Evolutionary conservation across 2,329 filamentous ascomycete species (phyloP).

Genomic region (Daldinia sp.): DNA sequence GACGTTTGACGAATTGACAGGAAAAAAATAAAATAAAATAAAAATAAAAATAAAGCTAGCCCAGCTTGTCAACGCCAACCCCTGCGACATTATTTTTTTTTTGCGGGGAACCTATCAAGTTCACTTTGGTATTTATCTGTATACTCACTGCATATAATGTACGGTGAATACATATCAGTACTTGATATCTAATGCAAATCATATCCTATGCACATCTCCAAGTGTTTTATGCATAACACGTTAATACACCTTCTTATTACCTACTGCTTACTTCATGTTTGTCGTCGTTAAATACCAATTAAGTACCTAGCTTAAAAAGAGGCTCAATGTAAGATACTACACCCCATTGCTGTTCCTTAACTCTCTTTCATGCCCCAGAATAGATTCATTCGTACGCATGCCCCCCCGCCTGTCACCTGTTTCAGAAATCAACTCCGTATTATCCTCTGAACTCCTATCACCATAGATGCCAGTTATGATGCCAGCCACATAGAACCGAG

Average conservation of each 20-base stretch:
- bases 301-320: slow-evolving; percentile 6
- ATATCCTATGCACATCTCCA: neutral
- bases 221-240: neutral
- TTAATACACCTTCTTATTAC: slow-evolving; percentile 15
- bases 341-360: slow-evolving; percentile 14
- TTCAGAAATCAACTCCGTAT: neutral
- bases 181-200: neutral
- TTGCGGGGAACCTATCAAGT: slow-evolving; percentile 27
- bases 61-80: slow-evolving; percentile 13
- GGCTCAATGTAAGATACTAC: slow-evolving; percentile 10
- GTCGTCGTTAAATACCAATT: slow-evolving; percentile 8
- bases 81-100: slow-evolving; percentile 19
- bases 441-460: neutral
- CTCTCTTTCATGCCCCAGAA: slow-evolving; percentile 12
- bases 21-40: slow-evolving; percentile 23
- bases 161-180: slow-evolving; percentile 18
- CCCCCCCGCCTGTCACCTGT: neutral
- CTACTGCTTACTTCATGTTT: slow-evolving; percentile 9
- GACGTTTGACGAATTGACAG: slow-evolving; percentile 38
- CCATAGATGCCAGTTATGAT: slow-evolving; percentile 1
- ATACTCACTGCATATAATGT: slow-evolving; percentile 10
- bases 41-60: slow-evolving; percentile 9
- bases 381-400: neutral
- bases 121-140: slow-evolving; percentile 19
- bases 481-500: neutral